Evolutionary conservation across 495 filamentous ascomycete species (phyloP).

Genomic region (Daldinia loculata): DNA sequence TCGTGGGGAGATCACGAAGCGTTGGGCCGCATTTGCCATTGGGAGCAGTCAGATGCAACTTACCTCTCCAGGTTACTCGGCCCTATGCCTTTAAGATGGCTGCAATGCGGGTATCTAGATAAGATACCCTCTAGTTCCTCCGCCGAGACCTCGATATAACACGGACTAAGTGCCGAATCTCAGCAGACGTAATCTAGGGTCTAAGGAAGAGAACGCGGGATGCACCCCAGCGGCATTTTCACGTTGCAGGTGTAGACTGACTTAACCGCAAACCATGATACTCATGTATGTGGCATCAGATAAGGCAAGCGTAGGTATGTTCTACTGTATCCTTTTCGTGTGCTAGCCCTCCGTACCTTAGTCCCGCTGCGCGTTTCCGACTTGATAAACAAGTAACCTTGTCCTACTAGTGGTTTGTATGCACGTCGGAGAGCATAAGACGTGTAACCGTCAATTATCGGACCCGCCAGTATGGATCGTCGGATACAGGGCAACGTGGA

Average conservation of each 20-base stretch:
- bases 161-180: conserved; percentile 15
- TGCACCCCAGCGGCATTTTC: neutral
- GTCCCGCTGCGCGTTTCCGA: conserved; percentile 25
- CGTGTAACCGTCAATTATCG: conserved; percentile 15
- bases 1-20: neutral
- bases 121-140: neutral
- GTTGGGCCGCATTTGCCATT: neutral
- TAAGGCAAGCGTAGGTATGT: conserved; percentile 6
- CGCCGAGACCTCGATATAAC: neutral
- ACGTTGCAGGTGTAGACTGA: neutral
- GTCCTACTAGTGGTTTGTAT: conserved; percentile 19
- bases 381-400: conserved; percentile 18
- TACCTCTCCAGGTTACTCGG: neutral
- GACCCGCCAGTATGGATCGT: conserved; percentile 27
- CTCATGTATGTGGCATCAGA: conserved; percentile 16
- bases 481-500: conserved; percentile 30
- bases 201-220: neutral
- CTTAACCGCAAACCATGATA: conserved; percentile 15
- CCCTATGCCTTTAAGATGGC: neutral
- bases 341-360: conserved; percentile 26
- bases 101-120: neutral
- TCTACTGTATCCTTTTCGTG: conserved; percentile 13
- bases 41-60: neutral
- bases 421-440: conserved; percentile 13
- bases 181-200: conserved; percentile 18